Evolutionary conservation across 345 rosid genomes (phyloP).

Genomic region (Brassica napus): DNA sequence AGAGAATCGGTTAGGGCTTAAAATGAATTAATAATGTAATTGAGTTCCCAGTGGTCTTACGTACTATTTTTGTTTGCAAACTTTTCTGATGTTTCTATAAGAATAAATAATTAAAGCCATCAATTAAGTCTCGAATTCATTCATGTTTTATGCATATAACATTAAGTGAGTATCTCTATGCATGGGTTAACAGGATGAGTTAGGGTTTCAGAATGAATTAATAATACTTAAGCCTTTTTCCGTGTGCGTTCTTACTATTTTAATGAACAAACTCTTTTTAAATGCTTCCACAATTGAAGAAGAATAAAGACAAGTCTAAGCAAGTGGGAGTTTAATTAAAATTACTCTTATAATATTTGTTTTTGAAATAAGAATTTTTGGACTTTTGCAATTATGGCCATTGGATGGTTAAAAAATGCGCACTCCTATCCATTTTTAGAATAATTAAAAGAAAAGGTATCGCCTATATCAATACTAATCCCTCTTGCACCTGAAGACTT

Average conservation of each 20-base stretch:
- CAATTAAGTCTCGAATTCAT: neutral
- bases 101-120: neutral
- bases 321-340: neutral
- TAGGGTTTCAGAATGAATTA: conserved; percentile 16
- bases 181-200: conserved; percentile 7
- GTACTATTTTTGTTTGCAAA: neutral
- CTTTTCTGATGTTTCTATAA: neutral
- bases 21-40: conserved; percentile 7
- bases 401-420: conserved; percentile 40
- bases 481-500: conserved; percentile 58
- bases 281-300: conserved; percentile 25
- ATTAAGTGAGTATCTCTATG: conserved; percentile 10
- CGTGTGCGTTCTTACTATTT: conserved; percentile 24
- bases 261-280: conserved; percentile 13
- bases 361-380: conserved; percentile 21
- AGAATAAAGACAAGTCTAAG: conserved; percentile 26
- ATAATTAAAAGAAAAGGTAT: conserved; percentile 39
- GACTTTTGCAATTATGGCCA: conserved; percentile 42
- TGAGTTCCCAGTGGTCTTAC: neutral
- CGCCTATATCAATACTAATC: conserved; percentile 35
- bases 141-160: neutral
- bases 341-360: conserved; percentile 4
- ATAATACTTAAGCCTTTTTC: conserved; percentile 1
- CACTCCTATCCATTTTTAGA: conserved; percentile 58
- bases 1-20: neutral